Percentiles rank a stretch among this genome's conserved stretches.
These are phyloP conservation scores for Neonectria magnoliae DNA, from an alignment of 2,329 filamentous ascomycete genomes.

Conservation along the genomic window DNA sequence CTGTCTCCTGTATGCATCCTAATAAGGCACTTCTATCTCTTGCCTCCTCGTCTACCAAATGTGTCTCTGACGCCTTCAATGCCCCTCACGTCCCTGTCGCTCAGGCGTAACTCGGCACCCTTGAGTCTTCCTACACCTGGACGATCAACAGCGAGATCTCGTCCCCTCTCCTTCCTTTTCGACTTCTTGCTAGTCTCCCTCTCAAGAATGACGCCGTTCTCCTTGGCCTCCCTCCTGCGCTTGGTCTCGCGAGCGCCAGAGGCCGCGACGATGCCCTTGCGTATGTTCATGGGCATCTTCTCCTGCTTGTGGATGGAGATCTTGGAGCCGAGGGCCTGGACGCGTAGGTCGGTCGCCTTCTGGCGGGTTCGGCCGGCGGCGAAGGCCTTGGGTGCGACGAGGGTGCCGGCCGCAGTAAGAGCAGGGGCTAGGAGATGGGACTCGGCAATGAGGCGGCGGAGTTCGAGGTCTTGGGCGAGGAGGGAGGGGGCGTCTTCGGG, in stretches of 20 bases:
- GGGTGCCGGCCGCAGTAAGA: constrained; percentile 53
- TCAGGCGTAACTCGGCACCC: constrained; percentile 82
- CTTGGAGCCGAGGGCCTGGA: constrained; percentile 84
- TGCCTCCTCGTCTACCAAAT: constrained; percentile 52
- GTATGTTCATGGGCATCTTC: constrained; percentile 88
- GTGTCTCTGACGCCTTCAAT: constrained; percentile 68
- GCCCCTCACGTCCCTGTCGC: constrained; percentile 76
- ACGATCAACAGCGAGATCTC: constrained; percentile 73
- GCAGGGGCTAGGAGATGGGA: constrained; percentile 79
- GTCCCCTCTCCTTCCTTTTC: constrained; percentile 54
- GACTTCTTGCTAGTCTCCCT: constrained; percentile 53
- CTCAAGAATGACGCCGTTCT: constrained; percentile 93
- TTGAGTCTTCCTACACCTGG: constrained; percentile 84
- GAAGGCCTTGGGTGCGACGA: constrained; percentile 55
- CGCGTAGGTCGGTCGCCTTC: constrained; percentile 83
- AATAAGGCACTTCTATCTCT: constrained; percentile 30
- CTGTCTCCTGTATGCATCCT: background rate
- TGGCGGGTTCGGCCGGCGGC: constrained; percentile 76
- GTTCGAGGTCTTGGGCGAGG: constrained; percentile 89
- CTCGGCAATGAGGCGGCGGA: constrained; percentile 90
- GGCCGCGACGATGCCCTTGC: constrained; percentile 84
- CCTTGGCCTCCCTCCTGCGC: constrained; percentile 80
- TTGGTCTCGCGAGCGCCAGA: constrained; percentile 72
- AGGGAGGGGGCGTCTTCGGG: constrained; percentile 73
- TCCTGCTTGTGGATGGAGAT: constrained; percentile 78